Conservation (phyloP, 2,329 filamentous ascomycete genomes). For the Hymenoscyphus repandus region DNA sequence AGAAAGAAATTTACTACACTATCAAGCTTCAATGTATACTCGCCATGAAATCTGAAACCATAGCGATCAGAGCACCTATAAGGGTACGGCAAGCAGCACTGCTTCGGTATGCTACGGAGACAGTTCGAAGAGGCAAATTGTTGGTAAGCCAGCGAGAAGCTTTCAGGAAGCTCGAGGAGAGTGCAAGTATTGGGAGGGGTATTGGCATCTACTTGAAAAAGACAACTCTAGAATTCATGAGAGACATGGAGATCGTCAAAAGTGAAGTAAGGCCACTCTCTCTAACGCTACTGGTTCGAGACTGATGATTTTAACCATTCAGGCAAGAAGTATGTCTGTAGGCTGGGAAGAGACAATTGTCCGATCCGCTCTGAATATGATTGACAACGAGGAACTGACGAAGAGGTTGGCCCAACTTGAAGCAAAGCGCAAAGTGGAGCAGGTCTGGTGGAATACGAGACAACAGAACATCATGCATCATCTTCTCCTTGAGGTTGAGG, state of each 20-base stretch:
- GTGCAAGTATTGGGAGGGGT: not conserved
- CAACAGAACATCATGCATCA: not conserved
- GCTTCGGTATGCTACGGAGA: not conserved
- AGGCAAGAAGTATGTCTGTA: not conserved
- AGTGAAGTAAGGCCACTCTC: not conserved
- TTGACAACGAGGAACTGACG: not conserved
- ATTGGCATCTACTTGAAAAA: not conserved
- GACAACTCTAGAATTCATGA: not conserved
- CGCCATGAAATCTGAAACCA: not conserved
- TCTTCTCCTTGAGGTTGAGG: not conserved
- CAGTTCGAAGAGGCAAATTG: not conserved
- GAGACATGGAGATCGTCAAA: not conserved
- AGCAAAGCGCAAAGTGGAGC: not conserved
- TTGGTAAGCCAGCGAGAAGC: not conserved
- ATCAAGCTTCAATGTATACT: not conserved
- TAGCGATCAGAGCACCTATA: not conserved
- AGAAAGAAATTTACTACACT: not conserved
- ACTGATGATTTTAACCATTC: not conserved
- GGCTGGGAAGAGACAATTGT: not conserved
- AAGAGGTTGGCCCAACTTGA: not conserved
- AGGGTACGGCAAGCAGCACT: not conserved
- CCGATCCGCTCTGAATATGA: not conserved
- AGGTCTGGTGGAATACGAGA: not conserved
- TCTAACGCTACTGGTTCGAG: not conserved
- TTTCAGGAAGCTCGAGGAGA: not conserved